Evolutionary conservation across 2,329 filamentous ascomycete species (phyloP).

Genomic region (Madurella fahalii): DNA sequence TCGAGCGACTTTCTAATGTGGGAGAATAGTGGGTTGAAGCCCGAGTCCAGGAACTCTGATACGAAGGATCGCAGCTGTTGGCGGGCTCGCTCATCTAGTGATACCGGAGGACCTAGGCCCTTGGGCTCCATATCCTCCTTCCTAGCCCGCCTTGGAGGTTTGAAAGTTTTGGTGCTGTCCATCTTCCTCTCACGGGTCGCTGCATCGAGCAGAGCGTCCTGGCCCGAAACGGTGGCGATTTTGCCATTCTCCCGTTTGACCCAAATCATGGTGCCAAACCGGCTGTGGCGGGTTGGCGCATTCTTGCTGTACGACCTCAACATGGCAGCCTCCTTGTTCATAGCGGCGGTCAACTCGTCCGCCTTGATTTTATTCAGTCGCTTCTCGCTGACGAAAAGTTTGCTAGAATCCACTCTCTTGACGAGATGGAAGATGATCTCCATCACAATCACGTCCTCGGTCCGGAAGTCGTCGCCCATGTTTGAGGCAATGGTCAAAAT

Average conservation of each 20-base stretch:
- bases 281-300: slow-evolving; percentile 81
- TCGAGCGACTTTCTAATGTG: slow-evolving; percentile 87
- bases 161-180: slow-evolving; percentile 86
- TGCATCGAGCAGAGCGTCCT: slow-evolving; percentile 73
- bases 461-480: slow-evolving; percentile 87
- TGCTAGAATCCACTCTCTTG: slow-evolving; percentile 79
- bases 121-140: slow-evolving; percentile 61
- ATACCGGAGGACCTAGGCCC: slow-evolving; percentile 71
- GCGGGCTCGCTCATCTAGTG: slow-evolving; percentile 70
- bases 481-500: slow-evolving; percentile 85
- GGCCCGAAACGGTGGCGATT: slow-evolving; percentile 81
- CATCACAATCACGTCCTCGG: slow-evolving; percentile 83
- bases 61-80: slow-evolving; percentile 76
- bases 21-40: slow-evolving; percentile 87
- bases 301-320: slow-evolving; percentile 70
- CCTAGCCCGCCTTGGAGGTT: slow-evolving; percentile 64
- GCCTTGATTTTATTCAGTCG: slow-evolving; percentile 65
- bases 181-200: slow-evolving; percentile 77
- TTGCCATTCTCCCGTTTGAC: slow-evolving; percentile 82
- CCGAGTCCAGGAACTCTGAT: slow-evolving; percentile 88
- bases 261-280: slow-evolving; percentile 98
- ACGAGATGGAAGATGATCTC: slow-evolving; percentile 90
- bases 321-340: slow-evolving; percentile 83
- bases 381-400: slow-evolving; percentile 78
- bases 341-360: slow-evolving; percentile 67